Evolutionary conservation across 2,329 filamentous ascomycete species (phyloP), one percentile per base, ranked within the genome.

Genomic region (Scleromitrula shiraiana): DNA sequence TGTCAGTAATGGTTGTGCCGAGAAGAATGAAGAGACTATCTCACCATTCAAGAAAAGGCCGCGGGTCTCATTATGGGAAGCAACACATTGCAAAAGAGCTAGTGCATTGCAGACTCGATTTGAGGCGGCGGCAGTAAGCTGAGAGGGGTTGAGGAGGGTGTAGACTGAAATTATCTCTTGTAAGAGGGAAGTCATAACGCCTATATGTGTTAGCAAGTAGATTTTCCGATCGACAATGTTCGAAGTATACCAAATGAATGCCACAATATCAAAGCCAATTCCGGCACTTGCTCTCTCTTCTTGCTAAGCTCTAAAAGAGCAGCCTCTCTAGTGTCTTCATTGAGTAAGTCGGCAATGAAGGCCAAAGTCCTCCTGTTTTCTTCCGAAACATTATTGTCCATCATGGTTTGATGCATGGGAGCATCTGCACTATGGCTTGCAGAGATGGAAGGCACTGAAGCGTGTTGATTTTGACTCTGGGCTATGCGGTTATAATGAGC

Each of bases 81-180:
- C 93, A 53, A 98, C 93, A 63, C 93, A 98, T 69, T 98, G 93
- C 39, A 98, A 77, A 53, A 98, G 78, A 23, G 93, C 93, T 53
- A 98, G 78, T 30, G 93, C 93, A 68, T 98, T 98, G 72, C 93
- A 98, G 50, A 98, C 93, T 56, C 93, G 77, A 71, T 98, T 98
- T 3, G 88, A 95, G 14, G 93, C 91, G n/a, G 93, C 90, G 2
- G 93, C 93, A 7, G 93, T 98, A 61, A 98, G 79, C 70, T 97
- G 91, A 41, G 89, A 96, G 5, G 93, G 93, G 67, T 95, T 98
- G 60, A 98, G 79, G 4, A 98, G 79, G 23, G 89, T 94, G 65
- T 98, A 98, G 47, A 98, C 93, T 9, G 91, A 96, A 64, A 98
- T 98, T 65, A 98, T 98, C 70, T 98, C 93, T 68, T 97, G 91